Evolutionary conservation across 441 rosid species (phyloP).

Genomic region (Corymbia calophylla): DNA sequence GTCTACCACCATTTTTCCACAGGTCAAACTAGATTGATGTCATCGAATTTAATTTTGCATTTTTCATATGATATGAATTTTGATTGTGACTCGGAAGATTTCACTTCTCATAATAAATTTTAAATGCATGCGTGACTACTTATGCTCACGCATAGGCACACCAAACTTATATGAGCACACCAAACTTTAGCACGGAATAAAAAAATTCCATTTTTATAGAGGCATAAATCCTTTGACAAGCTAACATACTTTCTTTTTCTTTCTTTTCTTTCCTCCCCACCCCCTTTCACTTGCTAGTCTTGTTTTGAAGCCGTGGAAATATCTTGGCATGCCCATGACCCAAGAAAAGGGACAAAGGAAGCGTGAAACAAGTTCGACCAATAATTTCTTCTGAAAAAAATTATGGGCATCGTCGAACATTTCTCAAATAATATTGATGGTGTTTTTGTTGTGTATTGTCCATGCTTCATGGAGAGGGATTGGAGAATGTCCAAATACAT

Average conservation of each 20-base stretch:
- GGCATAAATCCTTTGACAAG: neutral
- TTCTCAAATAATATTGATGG: neutral
- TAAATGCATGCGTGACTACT: neutral
- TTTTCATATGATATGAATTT: neutral
- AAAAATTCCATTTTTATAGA: neutral
- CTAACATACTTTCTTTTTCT: neutral
- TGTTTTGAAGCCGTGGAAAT: neutral
- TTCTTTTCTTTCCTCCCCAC: accelerated
- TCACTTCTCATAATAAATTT: neutral
- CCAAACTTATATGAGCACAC: neutral
- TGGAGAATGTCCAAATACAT: neutral
- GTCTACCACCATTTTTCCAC: neutral
- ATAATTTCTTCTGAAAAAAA: neutral
- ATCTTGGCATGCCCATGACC: neutral
- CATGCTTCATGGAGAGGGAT: neutral
- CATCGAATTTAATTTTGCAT: neutral
- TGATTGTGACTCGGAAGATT: neutral
- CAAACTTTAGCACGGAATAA: neutral
- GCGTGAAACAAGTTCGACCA: neutral
- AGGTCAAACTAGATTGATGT: neutral
- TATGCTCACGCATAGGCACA: accelerated
- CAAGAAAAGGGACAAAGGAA: neutral
- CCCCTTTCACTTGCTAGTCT: accelerated
- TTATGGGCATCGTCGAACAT: neutral
- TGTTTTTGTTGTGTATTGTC: neutral